Evolutionary conservation across 2,329 filamentous ascomycete genomes (phyloP).

Genomic region (Fusarium sp.): DNA sequence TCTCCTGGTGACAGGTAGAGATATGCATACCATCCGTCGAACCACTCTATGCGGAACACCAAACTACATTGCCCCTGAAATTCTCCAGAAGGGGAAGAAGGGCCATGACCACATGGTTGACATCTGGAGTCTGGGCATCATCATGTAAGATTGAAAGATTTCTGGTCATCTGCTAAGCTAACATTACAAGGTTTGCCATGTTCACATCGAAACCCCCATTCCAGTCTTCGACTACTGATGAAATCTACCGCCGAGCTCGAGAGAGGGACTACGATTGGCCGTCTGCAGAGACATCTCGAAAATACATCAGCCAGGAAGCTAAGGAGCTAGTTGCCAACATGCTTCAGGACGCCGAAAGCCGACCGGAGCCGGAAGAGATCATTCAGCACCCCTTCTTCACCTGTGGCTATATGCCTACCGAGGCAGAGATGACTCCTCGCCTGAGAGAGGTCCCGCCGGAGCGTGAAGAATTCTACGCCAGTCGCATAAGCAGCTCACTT

Average conservation of each 20-base stretch:
- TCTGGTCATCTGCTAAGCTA: conserved; percentile 1
- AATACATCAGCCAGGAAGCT: conserved; percentile 78
- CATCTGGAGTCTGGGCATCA: conserved; percentile 97
- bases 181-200: conserved; percentile 81
- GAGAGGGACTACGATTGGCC: conserved; percentile 86
- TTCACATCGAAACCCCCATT: conserved; percentile 96
- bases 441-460: conserved; percentile 69
- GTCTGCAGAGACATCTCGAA: conserved; percentile 70
- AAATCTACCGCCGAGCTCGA: conserved; percentile 80
- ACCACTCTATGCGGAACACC: conserved; percentile 97
- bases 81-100: conserved; percentile 91
- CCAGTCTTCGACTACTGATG: conserved; percentile 88
- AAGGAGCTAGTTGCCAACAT: conserved; percentile 82
- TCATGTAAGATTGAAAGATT: conserved; percentile 73
- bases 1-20: conserved; percentile 88
- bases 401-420: conserved; percentile 76
- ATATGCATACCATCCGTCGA: conserved; percentile 84
- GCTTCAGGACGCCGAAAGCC: conserved; percentile 78
- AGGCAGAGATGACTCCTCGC: conserved; percentile 68
- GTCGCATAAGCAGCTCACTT: conserved; percentile 59
- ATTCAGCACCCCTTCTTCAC: conserved; percentile 85
- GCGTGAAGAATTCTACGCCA: conserved; percentile 67
- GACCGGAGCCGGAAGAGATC: conserved; percentile 81
- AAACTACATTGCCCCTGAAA: conserved; percentile 98
- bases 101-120: conserved; percentile 98